Base-by-base conservation (phyloP, 176 grass and related monocot species). In the Oryza glumipatula region DNA sequence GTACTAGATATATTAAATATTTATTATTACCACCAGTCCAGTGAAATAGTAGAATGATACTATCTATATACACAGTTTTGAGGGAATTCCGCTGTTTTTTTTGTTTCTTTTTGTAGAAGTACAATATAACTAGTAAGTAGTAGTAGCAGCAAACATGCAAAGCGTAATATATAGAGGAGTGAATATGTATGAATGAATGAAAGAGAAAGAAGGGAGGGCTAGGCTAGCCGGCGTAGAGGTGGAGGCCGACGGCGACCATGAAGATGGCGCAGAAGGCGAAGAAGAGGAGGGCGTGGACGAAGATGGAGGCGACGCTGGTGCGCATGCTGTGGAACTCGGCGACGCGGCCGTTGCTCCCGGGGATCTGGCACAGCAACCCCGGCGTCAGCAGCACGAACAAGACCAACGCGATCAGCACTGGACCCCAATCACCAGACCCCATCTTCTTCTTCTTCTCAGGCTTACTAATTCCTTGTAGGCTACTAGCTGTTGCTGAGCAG, bases 261-360 rank as follows among this genome's bases (percentile, higher is more conserved):
- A 90, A 86, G 84, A 90, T 86, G 84, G 84, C 83, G 80, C 84
- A 86, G 68, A 86, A 83, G 65, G 43, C 89, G 71, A 91, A 88
- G 89, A 91, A 91, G 85, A 88, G 44, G 70, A 91, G 3, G 22
- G 89, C 84, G 81, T 91, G 89, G 80, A 87, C 81, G 85, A 84
- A 80, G 70, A 91, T 84, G 51, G 89, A 32, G 17, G n/a, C 8
- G 52, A 12, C 36, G 54, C 81, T 91, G 36, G 85, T 91, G 11
- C 65, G 65, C 80, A 91, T 84, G 76, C 80, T 87, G 70, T 83
- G 70, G 85, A 91, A 87, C 80, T 89, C 82, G 10, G 69, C 83
- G 0, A 86, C 19, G 63, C 76, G 48, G 3, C 76, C 41, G 49
- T 16, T 36, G 76, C 21, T 76, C 10, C 71, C 89, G 2, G 89